phyloP scores from a whole-genome alignment of 306 rosid species.

The Echinosophora koreensis region DNA sequence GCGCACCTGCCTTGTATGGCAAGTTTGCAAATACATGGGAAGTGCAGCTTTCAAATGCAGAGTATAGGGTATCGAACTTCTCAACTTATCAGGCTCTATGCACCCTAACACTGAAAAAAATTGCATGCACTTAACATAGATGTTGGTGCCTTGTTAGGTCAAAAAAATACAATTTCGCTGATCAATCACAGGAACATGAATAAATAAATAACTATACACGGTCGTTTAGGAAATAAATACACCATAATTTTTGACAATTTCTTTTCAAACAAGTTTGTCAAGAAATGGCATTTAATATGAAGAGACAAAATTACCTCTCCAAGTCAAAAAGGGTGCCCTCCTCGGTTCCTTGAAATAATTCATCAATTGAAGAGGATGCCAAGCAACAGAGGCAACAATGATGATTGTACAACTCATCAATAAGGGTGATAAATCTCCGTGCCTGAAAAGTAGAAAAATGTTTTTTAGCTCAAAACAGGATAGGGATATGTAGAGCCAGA shows the following conservation, averaged over 20 bases:
- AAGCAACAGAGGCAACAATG: constrained; percentile 81
- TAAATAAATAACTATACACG: background rate
- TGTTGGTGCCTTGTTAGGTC: background rate
- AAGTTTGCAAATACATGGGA: constrained; percentile 14
- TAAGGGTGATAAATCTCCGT: constrained; percentile 87
- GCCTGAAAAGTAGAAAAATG: constrained; percentile 64
- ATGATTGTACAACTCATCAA: constrained; percentile 95
- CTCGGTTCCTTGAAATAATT: constrained; percentile 93
- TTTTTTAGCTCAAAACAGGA: constrained; percentile 29
- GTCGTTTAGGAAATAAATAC: background rate
- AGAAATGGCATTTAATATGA: background rate
- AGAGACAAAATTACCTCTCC: constrained; percentile 73
- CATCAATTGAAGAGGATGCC: constrained; percentile 90
- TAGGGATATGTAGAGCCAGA: constrained; percentile 18
- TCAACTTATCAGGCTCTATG: constrained; percentile 16
- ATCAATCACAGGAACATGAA: background rate
- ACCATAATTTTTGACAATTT: background rate
- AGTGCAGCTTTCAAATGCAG: constrained; percentile 17
- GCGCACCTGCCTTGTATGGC: background rate
- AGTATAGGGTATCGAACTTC: constrained; percentile 29
- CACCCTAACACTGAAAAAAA: constrained; percentile 20
- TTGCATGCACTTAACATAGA: background rate
- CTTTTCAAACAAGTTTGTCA: background rate
- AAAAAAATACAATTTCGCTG: background rate
- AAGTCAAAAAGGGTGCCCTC: constrained; percentile 94